Percentiles rank a stretch among this genome's conserved stretches.
These are phyloP conservation scores for Diaporthe batatas DNA, from an alignment of 2,329 filamentous ascomycete species.

Conservation along the genomic window DNA sequence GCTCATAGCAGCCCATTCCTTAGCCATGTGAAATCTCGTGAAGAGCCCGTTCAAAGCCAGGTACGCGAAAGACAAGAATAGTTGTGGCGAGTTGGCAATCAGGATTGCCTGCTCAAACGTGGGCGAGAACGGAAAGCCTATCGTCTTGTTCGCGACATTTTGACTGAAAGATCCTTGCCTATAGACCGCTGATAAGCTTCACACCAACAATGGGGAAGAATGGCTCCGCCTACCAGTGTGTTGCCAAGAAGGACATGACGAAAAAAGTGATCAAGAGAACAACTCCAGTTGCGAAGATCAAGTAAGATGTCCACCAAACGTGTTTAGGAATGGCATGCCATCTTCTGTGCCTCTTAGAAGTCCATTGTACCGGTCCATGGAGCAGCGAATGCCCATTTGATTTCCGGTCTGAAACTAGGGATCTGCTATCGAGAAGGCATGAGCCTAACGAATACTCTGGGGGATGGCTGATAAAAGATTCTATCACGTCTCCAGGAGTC, in stretches of 20 bases:
- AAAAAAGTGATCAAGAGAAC: background rate
- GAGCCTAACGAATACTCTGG: background rate
- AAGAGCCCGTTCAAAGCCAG: slow-evolving; percentile 45
- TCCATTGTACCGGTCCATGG: background rate
- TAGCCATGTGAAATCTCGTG: slow-evolving; percentile 44
- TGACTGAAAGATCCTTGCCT: background rate
- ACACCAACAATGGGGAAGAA: rapidly evolving
- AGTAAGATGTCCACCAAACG: background rate
- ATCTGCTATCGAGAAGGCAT: background rate
- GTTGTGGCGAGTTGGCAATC: slow-evolving; percentile 43
- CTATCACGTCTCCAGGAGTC: slow-evolving; percentile 30
- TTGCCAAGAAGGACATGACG: rapidly evolving
- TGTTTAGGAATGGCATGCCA: background rate
- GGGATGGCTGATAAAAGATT: slow-evolving; percentile 27
- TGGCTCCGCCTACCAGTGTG: background rate
- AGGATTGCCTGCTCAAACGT: slow-evolving; percentile 30
- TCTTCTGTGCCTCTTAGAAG: background rate
- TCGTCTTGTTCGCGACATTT: background rate
- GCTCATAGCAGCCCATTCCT: slow-evolving; percentile 45
- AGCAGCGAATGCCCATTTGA: background rate
- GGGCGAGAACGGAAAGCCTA: background rate
- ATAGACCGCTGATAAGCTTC: background rate
- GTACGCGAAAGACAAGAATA: slow-evolving; percentile 45
- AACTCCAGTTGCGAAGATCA: background rate
- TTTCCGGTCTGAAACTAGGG: background rate